A percentile compares a stretch with the other conserved stretches of the same genome.
Conservation (phyloP, 805 yeast genomes). For the Spathaspora girioi region DNA sequence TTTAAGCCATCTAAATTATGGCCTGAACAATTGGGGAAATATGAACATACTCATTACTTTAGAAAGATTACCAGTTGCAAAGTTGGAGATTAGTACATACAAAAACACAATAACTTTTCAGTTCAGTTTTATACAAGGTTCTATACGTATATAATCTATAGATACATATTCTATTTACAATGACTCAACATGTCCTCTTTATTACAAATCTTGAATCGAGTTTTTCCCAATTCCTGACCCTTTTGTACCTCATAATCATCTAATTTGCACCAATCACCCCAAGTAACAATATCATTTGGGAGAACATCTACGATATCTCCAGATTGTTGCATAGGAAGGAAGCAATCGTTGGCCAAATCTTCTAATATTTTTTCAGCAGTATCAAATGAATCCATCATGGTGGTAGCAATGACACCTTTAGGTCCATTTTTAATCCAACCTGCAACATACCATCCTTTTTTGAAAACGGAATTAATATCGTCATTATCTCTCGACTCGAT, state of each 20-base stretch:
- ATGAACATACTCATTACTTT: conserved; percentile 31
- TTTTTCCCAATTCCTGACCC: conserved; percentile 50
- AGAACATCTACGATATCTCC: conserved; percentile 10
- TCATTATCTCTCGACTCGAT: conserved; percentile 11
- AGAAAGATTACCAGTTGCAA: conserved; percentile 28
- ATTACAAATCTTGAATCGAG: conserved; percentile 54
- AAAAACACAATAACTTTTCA: too few species aligned
- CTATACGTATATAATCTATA: background rate
- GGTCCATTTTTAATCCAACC: conserved; percentile 94
- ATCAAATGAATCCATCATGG: conserved; percentile 79
- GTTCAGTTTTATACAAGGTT: too few species aligned
- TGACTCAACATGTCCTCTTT: conserved; percentile 45
- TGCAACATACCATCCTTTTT: conserved; percentile 62
- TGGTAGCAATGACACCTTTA: conserved; percentile 84
- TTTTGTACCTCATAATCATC: conserved; percentile 47
- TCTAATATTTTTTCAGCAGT: conserved; percentile 63
- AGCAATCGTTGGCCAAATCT: conserved; percentile 43
- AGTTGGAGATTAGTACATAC: conserved; percentile 6
- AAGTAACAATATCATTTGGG: conserved; percentile 34
- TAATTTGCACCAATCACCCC: conserved; percentile 67
- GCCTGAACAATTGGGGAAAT: conserved; percentile 20
- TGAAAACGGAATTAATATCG: conserved; percentile 18
- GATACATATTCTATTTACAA: conserved; percentile 13
- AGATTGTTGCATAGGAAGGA: conserved; percentile 18
- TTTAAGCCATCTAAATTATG: conserved; percentile 14